Base-by-base conservation (phyloP, 1,139 yeast species). In the Geotrichum histeridarum region DNA sequence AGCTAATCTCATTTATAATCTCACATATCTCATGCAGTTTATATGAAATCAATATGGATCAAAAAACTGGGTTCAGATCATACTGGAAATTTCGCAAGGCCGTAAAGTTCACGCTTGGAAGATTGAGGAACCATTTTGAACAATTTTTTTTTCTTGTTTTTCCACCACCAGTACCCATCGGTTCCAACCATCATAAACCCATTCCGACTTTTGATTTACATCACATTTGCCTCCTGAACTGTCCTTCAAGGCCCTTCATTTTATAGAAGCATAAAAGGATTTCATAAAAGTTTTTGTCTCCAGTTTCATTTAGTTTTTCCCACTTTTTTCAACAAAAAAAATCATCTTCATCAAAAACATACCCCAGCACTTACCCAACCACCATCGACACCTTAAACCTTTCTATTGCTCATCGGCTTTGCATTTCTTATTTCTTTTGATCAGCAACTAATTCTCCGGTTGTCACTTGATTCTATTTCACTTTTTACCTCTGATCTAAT, bases 51-150 rank as follows among this genome's bases (percentile, higher is more conserved):
- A 32, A 30, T 18, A 31, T 18, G 11, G 22, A 11, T 30, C 27
- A 5, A 22, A 22, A 22, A 22, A 22, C 27, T 22, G 27, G 48
- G 15, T 33, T 14, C 30, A 8, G 14, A 14, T 18, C 22, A 17
- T 43, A 14, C 37, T 36, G 30, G 44, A 44, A 50, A 31, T 8
- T 36, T 50, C 53, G 39, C 39, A 50, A 38, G 49, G 46, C 50
- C 49, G n/a, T 12, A 14, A 33, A 17, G 14, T 33, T 9, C 30
- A 44, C 18, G 38, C 15, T 17, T 33, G 17, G 32, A 44, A 44
- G 7, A 11, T 44, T 15, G 17, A 33, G 27, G 32, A 15, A n/a
- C 12, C 35, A 17, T 33, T 27, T 45, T 36, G 12, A 33, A 15
- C 33, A 43, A 43, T 30, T 31, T 43, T 47, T 38, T 44, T 22